Percentiles rank a stretch among this genome's conserved stretches.
Conservation (phyloP, 176 grass and related monocot species). For the Avena insularis region DNA sequence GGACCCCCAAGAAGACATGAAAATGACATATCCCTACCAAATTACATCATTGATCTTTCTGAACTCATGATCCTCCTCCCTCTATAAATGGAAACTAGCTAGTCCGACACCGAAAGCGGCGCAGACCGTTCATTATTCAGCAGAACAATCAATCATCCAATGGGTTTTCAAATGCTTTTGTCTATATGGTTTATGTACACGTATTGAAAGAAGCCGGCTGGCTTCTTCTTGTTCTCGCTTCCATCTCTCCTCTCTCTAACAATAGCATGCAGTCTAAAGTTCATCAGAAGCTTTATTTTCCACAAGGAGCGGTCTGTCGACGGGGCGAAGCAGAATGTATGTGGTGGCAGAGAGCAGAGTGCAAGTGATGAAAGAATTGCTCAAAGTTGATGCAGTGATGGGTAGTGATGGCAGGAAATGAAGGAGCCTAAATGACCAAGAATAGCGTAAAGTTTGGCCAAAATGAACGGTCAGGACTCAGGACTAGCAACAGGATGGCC, state of each 20-base stretch:
- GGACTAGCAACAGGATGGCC: constrained; percentile 16
- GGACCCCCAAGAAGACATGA: constrained; percentile 53
- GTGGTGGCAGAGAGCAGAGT: constrained; percentile 44
- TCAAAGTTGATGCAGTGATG: constrained; percentile 8
- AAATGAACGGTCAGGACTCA: neutral
- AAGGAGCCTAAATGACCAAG: constrained; percentile 55
- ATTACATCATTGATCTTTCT: constrained; percentile 19
- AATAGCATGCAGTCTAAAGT: constrained; percentile 40
- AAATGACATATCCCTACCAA: constrained; percentile 49
- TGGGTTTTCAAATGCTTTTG: constrained; percentile 13
- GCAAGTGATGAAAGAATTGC: constrained; percentile 56
- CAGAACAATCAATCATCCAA: constrained; percentile 38
- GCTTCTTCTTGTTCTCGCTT: constrained; percentile 24
- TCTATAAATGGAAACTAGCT: constrained; percentile 46
- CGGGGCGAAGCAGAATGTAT: constrained; percentile 38
- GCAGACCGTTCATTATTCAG: neutral
- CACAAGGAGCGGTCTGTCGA: constrained; percentile 35
- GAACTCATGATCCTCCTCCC: constrained; percentile 27
- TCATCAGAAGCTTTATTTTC: constrained; percentile 37
- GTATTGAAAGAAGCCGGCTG: constrained; percentile 45
- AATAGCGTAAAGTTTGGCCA: neutral
- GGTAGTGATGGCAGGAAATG: constrained; percentile 20
- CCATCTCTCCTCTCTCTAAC: constrained; percentile 24
- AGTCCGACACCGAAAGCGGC: constrained; percentile 24
- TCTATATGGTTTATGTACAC: constrained; percentile 65